phyloP scores from a whole-genome alignment of 2,329 filamentous ascomycete species.

The Arthrobotrys iridis region DNA sequence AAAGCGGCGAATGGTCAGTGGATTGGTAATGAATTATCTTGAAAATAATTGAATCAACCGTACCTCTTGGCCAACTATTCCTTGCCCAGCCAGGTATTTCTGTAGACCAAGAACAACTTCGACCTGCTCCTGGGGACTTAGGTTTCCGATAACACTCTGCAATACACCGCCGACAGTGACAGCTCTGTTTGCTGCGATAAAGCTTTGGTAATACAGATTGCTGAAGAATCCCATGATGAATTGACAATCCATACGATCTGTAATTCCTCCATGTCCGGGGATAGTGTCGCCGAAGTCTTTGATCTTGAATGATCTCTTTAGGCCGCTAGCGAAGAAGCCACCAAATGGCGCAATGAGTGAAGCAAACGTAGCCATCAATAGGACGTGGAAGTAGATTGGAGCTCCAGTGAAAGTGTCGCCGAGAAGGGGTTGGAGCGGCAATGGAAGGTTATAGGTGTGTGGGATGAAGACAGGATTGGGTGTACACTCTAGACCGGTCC shows the following conservation, averaged over 20 bases:
- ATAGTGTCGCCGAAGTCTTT: constrained; percentile 99
- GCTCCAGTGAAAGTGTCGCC: constrained; percentile 64
- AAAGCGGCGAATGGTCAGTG: not conserved
- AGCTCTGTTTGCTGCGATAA: constrained; percentile 84
- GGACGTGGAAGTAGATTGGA: constrained; percentile 92
- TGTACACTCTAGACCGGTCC: constrained; percentile 87
- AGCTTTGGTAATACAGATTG: constrained; percentile 98
- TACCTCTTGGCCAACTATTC: constrained; percentile 59
- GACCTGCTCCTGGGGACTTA: constrained; percentile 86
- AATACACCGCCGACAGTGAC: constrained; percentile 85
- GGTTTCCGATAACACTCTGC: constrained; percentile 88
- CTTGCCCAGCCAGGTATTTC: constrained; percentile 73
- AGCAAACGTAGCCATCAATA: constrained; percentile 90
- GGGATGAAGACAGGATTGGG: constrained; percentile 91
- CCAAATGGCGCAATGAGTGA: constrained; percentile 97
- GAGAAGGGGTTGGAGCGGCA: constrained; percentile 74
- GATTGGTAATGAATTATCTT: not conserved
- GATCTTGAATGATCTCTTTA: constrained; percentile 99
- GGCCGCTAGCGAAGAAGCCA: constrained; percentile 95
- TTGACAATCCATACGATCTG: constrained; percentile 98
- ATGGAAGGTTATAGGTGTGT: constrained; percentile 76
- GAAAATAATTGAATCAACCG: not conserved
- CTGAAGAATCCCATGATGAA: constrained; percentile 99
- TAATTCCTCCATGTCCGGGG: constrained; percentile 96
- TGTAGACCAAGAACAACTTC: constrained; percentile 76